A percentile compares a stretch with the other conserved stretches of the same genome.
These are phyloP conservation scores for Neopestalotiopsis sp. DNA, from an alignment of 2,329 filamentous ascomycete species.

Conservation along the genomic window DNA sequence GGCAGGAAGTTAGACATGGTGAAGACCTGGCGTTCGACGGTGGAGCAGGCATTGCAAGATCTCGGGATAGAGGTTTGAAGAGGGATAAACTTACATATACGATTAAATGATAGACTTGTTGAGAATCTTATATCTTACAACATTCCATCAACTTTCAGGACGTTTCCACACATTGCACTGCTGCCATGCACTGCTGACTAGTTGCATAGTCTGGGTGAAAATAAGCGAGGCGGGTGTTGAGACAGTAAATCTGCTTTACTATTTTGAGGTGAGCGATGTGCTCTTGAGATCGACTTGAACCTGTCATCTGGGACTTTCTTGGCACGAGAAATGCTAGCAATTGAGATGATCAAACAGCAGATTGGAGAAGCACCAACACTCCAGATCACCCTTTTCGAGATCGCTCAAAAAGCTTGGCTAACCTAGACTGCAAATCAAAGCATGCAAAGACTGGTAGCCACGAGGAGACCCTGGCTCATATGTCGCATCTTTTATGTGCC, in stretches of 20 bases:
- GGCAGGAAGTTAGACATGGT: neutral
- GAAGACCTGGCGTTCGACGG: conserved; percentile 9
- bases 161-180: no score
- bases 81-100: no score
- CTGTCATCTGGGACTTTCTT: neutral
- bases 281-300: neutral
- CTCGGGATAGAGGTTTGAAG: conserved; percentile 6
- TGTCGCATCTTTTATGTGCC: neutral
- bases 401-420: neutral
- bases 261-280: no score
- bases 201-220: no score
- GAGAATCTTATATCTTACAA: no score
- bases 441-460: neutral
- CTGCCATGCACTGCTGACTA: no score
- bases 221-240: neutral
- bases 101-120: no score
- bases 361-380: neutral
- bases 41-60: conserved; percentile 7
- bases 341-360: neutral
- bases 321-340: neutral
- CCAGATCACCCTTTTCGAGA: neutral
- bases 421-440: neutral
- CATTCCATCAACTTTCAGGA: no score
- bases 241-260: neutral
- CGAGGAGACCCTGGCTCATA: neutral